phyloP scores from a whole-genome alignment of 768 basidiomycete genomes.

The Boletus subcaerulescens region DNA sequence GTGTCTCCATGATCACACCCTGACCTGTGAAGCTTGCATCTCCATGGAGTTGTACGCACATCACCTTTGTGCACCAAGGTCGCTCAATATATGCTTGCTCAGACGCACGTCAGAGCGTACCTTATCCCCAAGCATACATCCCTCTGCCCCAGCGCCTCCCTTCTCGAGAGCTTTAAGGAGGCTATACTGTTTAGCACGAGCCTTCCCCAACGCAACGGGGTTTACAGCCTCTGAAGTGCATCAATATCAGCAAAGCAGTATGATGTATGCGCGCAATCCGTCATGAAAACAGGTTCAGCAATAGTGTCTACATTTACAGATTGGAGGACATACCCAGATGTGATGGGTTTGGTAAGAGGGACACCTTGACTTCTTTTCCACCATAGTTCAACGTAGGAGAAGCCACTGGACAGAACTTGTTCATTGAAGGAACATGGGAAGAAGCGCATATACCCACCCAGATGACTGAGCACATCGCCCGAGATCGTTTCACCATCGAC shows the following conservation, averaged over 20 bases:
- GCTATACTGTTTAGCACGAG: slow-evolving; percentile 86
- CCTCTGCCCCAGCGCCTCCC: slow-evolving; percentile 17
- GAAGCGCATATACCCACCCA: slow-evolving; percentile 43
- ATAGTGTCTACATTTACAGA: background rate
- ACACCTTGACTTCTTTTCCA: slow-evolving; percentile 56
- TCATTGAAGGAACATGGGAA: background rate
- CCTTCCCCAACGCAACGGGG: slow-evolving; percentile 85
- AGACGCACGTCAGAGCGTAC: slow-evolving; percentile 2
- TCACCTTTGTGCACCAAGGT: slow-evolving; percentile 51
- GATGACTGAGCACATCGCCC: slow-evolving; percentile 88
- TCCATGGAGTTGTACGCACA: slow-evolving; percentile 90
- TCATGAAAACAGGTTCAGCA: background rate
- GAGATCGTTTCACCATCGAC: slow-evolving; percentile 64
- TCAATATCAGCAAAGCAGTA: background rate
- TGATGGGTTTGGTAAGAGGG: slow-evolving; percentile 77
- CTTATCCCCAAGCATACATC: slow-evolving; percentile 33
- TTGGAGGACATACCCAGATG: slow-evolving; percentile 52
- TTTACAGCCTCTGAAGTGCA: slow-evolving; percentile 69
- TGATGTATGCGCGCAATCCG: background rate
- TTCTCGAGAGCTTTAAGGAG: slow-evolving; percentile 63
- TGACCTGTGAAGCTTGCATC: slow-evolving; percentile 92
- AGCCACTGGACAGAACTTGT: slow-evolving; percentile 41
- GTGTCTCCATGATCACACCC: slow-evolving; percentile 83
- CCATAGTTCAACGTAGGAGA: slow-evolving; percentile 63
- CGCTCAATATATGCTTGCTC: background rate